Evolutionary conservation across 2,329 filamentous ascomycete species (phyloP).

Genomic region (Pseudopithomyces chartarum): DNA sequence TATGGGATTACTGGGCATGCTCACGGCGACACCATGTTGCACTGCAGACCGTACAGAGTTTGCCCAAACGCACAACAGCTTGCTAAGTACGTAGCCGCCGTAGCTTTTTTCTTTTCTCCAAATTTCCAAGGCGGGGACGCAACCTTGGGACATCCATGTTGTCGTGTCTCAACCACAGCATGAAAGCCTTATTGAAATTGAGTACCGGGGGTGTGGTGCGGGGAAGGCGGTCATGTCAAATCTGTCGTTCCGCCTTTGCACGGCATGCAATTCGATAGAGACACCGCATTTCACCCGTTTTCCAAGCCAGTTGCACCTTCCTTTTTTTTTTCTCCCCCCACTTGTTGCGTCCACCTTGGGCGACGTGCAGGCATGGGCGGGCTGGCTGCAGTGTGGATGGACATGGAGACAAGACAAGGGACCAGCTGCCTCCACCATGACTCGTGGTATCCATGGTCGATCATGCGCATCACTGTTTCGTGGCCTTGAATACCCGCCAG

Average conservation of each 20-base stretch:
- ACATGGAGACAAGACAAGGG: background rate
- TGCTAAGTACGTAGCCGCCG: background rate
- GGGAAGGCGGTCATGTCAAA: background rate
- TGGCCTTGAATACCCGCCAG: background rate
- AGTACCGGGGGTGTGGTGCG: background rate
- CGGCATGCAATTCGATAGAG: conserved; percentile 6
- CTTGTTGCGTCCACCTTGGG: background rate
- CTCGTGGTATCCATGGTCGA: conserved; percentile 2
- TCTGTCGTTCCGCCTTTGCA: background rate
- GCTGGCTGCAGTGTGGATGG: background rate
- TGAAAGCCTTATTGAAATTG: background rate
- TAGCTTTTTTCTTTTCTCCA: too few species aligned
- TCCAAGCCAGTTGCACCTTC: background rate
- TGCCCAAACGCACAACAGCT: background rate
- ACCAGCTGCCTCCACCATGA: background rate
- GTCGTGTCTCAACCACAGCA: background rate
- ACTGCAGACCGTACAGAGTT: conserved; percentile 4
- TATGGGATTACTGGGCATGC: conserved; percentile 4
- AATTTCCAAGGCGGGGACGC: background rate
- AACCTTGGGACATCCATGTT: background rate
- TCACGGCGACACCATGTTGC: background rate
- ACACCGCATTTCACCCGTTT: background rate
- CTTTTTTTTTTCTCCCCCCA: background rate
- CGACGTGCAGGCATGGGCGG: background rate
- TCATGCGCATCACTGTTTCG: conserved; percentile 7